Conservation (phyloP, 2,329 filamentous ascomycete genomes). For the Aureobasidium sp. region DNA sequence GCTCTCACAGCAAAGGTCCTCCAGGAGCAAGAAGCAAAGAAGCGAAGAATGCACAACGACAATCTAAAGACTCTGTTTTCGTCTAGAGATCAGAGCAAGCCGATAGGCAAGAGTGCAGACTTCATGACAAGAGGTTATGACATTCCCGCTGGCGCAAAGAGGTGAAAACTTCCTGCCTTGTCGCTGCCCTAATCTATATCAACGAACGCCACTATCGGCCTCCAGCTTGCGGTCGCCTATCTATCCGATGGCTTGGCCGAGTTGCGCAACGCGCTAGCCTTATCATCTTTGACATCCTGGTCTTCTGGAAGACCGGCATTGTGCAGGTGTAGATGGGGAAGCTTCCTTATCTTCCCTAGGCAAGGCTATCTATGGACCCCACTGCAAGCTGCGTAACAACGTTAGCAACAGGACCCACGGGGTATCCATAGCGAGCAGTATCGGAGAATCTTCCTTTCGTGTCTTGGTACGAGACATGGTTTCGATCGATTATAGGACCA, state of each 20-base stretch:
- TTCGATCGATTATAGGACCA: no score
- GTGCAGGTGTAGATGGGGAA: no score
- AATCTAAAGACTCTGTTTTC: constrained; percentile 41
- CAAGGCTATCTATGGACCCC: no score
- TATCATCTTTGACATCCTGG: not conserved
- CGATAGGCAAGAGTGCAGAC: constrained; percentile 35
- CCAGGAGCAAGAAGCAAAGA: constrained; percentile 80
- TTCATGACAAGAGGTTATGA: constrained; percentile 42
- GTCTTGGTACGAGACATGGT: no score
- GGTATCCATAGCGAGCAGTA: no score
- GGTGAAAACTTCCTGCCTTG: constrained; percentile 15
- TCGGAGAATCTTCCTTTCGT: no score
- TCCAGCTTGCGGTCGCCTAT: no score
- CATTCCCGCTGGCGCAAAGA: constrained; percentile 22
- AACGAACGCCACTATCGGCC: not conserved
- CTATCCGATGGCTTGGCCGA: not conserved
- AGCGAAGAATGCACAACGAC: constrained; percentile 58
- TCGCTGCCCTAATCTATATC: not conserved
- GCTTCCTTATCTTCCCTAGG: no score
- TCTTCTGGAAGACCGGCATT: not conserved
- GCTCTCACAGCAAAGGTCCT: constrained; percentile 78
- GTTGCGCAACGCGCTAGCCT: not conserved
- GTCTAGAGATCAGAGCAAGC: constrained; percentile 27
- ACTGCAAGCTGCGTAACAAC: no score
- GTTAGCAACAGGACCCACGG: no score